Conservation (phyloP, 2,329 filamentous ascomycete species). For the Talaromyces sp. region DNA sequence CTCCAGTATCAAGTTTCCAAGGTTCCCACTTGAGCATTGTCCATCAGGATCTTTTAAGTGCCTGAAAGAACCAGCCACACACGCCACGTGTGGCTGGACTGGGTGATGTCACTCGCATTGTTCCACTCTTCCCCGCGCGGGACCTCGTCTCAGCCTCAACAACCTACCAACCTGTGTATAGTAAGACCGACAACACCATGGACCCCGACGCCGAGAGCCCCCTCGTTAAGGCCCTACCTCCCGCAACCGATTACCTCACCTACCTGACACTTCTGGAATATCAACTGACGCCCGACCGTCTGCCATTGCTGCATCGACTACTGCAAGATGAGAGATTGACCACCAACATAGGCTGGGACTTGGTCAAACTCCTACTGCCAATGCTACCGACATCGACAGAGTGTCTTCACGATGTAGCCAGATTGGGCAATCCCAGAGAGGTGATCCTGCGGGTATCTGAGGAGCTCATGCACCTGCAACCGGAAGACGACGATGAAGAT, state of each 20-base stretch:
- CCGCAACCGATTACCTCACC: conserved; percentile 66
- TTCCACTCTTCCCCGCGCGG: conserved; percentile 3
- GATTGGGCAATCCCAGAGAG: conserved; percentile 65
- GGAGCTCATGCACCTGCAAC: conserved; percentile 60
- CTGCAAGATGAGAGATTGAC: conserved; percentile 64
- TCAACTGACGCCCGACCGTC: conserved; percentile 60
- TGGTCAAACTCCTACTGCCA: conserved; percentile 64
- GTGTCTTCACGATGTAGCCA: conserved; percentile 64
- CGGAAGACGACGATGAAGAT: conserved; percentile 41
- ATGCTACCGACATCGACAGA: conserved; percentile 60
- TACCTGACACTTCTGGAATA: conserved; percentile 68
- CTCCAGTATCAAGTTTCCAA: no score
- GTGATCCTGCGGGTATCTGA: conserved; percentile 67
- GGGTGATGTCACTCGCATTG: not conserved
- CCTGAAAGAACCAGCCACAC: not conserved
- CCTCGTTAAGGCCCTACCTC: conserved; percentile 61
- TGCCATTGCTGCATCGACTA: conserved; percentile 61
- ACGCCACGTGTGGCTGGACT: not conserved
- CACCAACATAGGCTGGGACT: conserved; percentile 67
- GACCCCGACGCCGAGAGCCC: conserved; percentile 47
- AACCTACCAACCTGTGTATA: conserved; percentile 1
- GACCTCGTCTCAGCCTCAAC: not conserved
- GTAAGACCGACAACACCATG: conserved; percentile 20
- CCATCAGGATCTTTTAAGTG: no score
- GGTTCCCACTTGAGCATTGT: no score